phyloP scores from a whole-genome alignment of 177 flowering plant genomes.

The Vitis hybrid region DNA sequence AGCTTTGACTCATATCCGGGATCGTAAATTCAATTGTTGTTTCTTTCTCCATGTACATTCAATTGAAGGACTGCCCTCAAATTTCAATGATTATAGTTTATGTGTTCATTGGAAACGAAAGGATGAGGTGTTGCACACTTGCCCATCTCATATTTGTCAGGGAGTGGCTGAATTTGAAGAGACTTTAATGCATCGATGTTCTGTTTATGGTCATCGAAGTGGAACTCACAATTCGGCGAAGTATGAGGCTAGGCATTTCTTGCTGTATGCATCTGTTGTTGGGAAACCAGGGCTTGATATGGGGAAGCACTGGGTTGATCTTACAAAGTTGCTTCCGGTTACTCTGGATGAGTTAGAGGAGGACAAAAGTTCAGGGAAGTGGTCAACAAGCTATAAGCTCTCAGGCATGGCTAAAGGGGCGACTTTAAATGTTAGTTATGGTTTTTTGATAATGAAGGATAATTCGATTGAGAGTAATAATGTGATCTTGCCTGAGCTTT shows the following conservation, averaged over 20 bases:
- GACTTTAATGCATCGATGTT: conserved; percentile 50
- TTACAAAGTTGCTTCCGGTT: conserved; percentile 78
- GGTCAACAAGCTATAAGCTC: conserved; percentile 85
- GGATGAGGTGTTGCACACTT: conserved; percentile 50
- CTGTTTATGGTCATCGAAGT: conserved; percentile 62
- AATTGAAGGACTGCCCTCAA: conserved; percentile 56
- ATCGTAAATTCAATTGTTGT: conserved; percentile 57
- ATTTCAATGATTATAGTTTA: conserved; percentile 34
- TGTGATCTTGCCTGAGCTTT: conserved; percentile 22
- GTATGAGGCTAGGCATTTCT: conserved; percentile 68
- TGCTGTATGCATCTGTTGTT: conserved; percentile 53
- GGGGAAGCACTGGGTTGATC: conserved; percentile 86
- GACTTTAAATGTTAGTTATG: conserved; percentile 76
- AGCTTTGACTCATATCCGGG: conserved; percentile 62
- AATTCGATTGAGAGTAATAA: conserved; percentile 15
- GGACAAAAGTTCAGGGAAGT: conserved; percentile 68
- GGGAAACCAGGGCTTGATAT: conserved; percentile 62
- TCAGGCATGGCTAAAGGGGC: conserved; percentile 81
- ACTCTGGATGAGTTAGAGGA: conserved; percentile 84
- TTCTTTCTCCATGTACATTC: conserved; percentile 82
- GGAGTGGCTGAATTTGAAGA: conserved; percentile 78
- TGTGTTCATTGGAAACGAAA: conserved; percentile 53
- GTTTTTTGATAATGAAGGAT: conserved; percentile 46
- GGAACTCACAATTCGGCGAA: conserved; percentile 73
- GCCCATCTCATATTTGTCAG: conserved; percentile 38